Evolutionary conservation across 768 basidiomycete species (phyloP), one percentile per base, ranked within the genome.

Genomic region (Lentinula edodes): DNA sequence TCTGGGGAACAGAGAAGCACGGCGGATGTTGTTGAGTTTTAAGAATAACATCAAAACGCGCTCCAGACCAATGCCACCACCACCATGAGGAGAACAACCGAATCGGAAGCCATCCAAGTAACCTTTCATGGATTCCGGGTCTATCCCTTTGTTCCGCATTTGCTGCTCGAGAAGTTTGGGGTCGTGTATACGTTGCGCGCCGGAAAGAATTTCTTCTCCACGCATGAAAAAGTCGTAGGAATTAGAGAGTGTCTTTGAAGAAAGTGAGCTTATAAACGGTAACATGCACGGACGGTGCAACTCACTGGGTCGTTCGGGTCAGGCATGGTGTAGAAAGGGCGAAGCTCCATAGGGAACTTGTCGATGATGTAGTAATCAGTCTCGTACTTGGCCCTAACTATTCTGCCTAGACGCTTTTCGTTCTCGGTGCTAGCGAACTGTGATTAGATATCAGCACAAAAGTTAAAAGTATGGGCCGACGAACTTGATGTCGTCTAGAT

Each of bases 151-250:
- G 65, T 76, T 79, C 62, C 80, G 81, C 95, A 98, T 98, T 74
- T 91, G 85, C 75, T 92, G 84, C 57, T 79, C 80, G 63, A 98
- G 85, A 58, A 98, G 77, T 10, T 75, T 74, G 5, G 97, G 84
- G 66, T 98, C 94, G 75, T 99, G 97, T 60, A 98, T 88, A 75
- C 97, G 94, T 73, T 99, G 97, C 32, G 96, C 97, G 15, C 97
- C 97, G 3, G 96, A 98, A 43, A 98, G 82, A 69, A 99, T 98
- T 74, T 99, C 97, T 76, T 99, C 95, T 10, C 97, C 97, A 36
- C 97, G 86, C 96, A 99, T 98, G 84, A 99, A 98, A 78, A 99
- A 98, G 76, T 99, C 97, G 74, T 98, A 99, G 23, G 97, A 98
- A 76, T 98, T 98, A 55, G 97, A 98, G 43, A 97, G 79, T 7